Percentiles rank a stretch among this genome's conserved stretches.
phyloP scores from a whole-genome alignment of 106 monocot species.

The Narthecium ossifragum region DNA sequence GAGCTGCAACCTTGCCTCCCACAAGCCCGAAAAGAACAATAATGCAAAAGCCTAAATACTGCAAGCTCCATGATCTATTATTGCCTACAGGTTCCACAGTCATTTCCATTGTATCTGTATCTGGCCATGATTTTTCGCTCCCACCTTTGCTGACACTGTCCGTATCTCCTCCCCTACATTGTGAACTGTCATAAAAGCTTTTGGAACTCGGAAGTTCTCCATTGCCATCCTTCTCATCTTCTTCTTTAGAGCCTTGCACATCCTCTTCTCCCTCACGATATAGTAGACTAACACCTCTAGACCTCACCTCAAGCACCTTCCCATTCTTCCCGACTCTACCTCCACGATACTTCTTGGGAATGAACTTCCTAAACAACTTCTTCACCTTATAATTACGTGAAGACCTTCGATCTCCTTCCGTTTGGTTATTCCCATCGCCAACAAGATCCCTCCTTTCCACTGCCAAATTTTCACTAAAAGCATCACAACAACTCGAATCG shows the following conservation, averaged over 20 bases:
- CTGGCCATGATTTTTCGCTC: background rate
- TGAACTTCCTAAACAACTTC: slow-evolving; percentile 24
- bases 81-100: background rate
- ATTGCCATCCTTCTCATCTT: background rate
- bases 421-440: background rate
- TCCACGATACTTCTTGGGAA: slow-evolving; percentile 12
- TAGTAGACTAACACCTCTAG: background rate
- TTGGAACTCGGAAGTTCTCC: slow-evolving; percentile 4
- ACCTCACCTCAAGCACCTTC: background rate
- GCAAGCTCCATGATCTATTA: background rate
- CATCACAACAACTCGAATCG: background rate
- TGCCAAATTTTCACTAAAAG: background rate
- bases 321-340: background rate
- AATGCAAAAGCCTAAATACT: slow-evolving; percentile 14
- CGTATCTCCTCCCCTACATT: background rate
- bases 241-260: background rate
- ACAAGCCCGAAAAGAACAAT: slow-evolving; percentile 41
- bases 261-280: background rate
- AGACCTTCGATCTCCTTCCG: background rate
- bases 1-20: slow-evolving; percentile 34
- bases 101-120: background rate
- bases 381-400: slow-evolving; percentile 13
- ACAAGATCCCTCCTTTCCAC: background rate
- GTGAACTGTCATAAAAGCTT: background rate
- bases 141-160: background rate